Percentiles rank a stretch among this genome's conserved stretches.
These are phyloP conservation scores for Trametes cingulata DNA, from an alignment of 768 basidiomycete species.

Conservation along the genomic window DNA sequence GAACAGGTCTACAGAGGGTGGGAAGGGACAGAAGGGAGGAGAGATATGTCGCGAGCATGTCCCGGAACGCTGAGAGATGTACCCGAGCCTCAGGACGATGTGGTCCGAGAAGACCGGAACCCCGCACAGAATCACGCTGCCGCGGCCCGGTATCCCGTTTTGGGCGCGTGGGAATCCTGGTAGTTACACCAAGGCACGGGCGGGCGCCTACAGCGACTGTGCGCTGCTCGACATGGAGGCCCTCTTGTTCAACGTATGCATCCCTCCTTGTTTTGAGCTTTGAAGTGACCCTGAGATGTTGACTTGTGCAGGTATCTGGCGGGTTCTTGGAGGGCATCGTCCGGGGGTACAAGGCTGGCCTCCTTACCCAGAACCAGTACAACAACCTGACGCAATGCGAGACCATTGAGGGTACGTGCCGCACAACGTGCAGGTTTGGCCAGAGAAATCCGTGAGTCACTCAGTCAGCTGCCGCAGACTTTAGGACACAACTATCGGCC, in stretches of 20 bases:
- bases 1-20: background rate
- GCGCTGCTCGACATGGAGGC: constrained; percentile 65
- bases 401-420: constrained; percentile 81
- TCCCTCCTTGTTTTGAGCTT: background rate
- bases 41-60: background rate
- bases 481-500: constrained; percentile 91
- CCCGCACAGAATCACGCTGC: background rate
- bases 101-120: background rate
- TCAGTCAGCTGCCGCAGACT: constrained; percentile 53
- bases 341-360: constrained; percentile 91
- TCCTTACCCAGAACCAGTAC: constrained; percentile 88
- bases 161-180: constrained; percentile 8
- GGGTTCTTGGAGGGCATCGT: constrained; percentile 84
- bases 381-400: constrained; percentile 96
- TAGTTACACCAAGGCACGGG: constrained; percentile 7
- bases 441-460: background rate
- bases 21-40: background rate
- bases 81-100: background rate
- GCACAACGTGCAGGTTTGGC: no score
- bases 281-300: constrained; percentile 31
- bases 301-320: constrained; percentile 52
- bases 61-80: background rate
- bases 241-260: constrained; percentile 81
- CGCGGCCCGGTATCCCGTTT: background rate
- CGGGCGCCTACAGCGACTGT: background rate